A percentile compares a stretch with the other conserved stretches of the same genome.
These are phyloP conservation scores for Microsporum ferrugineum DNA, from an alignment of 2,329 filamentous ascomycete species.

Conservation along the genomic window DNA sequence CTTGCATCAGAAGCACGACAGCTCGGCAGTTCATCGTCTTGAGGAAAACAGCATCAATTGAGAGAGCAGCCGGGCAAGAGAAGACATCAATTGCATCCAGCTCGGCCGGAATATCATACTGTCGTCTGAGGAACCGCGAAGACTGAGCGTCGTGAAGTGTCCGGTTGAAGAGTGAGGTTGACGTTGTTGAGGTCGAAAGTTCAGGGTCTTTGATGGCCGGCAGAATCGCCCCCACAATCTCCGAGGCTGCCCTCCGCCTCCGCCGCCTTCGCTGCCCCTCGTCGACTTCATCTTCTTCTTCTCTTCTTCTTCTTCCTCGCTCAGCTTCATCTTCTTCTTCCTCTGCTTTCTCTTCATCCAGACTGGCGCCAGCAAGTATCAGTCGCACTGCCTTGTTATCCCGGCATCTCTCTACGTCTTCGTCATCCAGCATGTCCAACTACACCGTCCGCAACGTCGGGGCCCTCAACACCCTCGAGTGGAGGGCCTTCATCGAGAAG, in stretches of 20 bases:
- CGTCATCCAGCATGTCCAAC: conserved; percentile 19
- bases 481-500: conserved; percentile 96
- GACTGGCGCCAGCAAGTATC: conserved; percentile 15
- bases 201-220: background rate
- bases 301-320: conserved; percentile 18
- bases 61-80: too few relatives aligned
- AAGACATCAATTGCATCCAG: too few relatives aligned
- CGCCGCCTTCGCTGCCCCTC: background rate
- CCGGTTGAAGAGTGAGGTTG: too few relatives aligned
- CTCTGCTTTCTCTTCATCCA: conserved; percentile 16
- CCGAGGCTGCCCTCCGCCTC: background rate
- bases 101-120: too few relatives aligned
- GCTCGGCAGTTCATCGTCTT: background rate
- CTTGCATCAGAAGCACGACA: background rate
- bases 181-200: too few relatives aligned
- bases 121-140: too few relatives aligned
- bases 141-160: too few relatives aligned
- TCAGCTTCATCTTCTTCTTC: conserved; percentile 7
- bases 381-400: conserved; percentile 36
- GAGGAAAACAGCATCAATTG: too few relatives aligned
- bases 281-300: conserved; percentile 5
- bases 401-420: conserved; percentile 36
- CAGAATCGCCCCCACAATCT: background rate
- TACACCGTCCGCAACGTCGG: conserved; percentile 81
- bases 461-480: conserved; percentile 84